Conservation (phyloP, 169 alveolate species). For the Cryptosporidium sp. region DNA sequence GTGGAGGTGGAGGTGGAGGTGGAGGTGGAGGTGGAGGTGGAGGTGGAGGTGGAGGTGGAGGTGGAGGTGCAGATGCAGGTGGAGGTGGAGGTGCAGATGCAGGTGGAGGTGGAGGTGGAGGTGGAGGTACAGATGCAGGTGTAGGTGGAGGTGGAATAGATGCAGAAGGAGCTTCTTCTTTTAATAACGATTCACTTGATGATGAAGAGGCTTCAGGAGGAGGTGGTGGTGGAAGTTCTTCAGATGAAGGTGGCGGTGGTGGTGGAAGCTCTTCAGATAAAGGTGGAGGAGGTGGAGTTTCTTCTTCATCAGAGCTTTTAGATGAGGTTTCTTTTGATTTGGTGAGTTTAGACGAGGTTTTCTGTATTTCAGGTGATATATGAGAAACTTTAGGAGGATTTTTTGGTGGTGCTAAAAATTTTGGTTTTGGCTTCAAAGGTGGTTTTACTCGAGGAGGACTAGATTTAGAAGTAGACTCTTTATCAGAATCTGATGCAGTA, state of each 20-base stretch:
- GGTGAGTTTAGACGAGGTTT: no score
- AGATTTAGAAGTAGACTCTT: neutral
- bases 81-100: constrained; percentile 14
- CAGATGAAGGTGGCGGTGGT: constrained; percentile 19
- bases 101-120: neutral
- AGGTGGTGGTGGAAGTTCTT: constrained; percentile 35
- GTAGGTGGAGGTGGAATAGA: neutral
- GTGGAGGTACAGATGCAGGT: neutral
- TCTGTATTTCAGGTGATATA: no score
- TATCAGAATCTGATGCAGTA: no score
- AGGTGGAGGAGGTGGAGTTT: no score
- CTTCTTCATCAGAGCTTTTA: no score
- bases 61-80: constrained; percentile 2
- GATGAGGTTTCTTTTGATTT: no score
- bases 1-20: constrained; percentile 28
- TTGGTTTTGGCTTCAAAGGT: no score
- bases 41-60: constrained; percentile 29
- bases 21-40: constrained; percentile 16
- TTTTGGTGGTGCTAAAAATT: no score
- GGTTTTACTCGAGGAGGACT: neutral
- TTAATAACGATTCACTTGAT: neutral
- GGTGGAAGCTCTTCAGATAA: neutral
- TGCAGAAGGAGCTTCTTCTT: neutral
- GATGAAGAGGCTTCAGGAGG: constrained; percentile 26
- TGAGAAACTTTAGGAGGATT: no score